A percentile compares a stretch with the other conserved stretches of the same genome.
Conservation (phyloP, 1,284 basidiomycete genomes). For the Ceratobasidium sp. region DNA sequence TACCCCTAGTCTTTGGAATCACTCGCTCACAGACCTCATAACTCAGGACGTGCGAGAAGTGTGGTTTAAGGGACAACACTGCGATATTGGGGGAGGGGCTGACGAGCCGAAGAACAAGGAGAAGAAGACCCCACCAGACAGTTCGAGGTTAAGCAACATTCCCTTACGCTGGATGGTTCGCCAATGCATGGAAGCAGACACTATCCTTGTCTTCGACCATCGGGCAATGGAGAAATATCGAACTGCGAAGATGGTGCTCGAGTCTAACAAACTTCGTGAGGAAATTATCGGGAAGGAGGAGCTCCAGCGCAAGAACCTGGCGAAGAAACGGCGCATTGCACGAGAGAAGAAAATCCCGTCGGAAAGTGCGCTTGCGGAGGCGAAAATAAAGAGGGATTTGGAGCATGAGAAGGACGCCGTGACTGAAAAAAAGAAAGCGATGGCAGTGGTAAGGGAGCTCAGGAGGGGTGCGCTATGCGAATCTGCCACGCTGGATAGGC, state of each 20-base stretch:
- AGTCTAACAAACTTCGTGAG: too few species aligned
- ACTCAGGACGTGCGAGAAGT: conserved; percentile 1
- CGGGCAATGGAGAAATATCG: not conserved
- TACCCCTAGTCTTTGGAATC: conserved; percentile 47
- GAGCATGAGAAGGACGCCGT: not conserved
- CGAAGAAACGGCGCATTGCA: too few species aligned
- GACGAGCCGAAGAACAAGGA: not conserved
- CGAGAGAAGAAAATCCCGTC: not conserved
- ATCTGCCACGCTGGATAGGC: conserved; percentile 11
- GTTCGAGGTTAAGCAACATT: conserved; percentile 26
- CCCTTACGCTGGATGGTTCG: conserved; percentile 43
- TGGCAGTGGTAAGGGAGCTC: too few species aligned
- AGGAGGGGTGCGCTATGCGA: not conserved
- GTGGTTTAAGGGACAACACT: conserved; percentile 38
- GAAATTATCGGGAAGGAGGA: too few species aligned
- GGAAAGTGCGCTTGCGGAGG: too few species aligned
- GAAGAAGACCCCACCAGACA: not conserved
- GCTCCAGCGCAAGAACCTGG: too few species aligned
- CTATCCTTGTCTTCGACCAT: not conserved
- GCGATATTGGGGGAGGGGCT: conserved; percentile 43
- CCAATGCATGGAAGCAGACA: not conserved
- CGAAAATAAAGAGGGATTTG: not conserved
- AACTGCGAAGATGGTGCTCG: not conserved
- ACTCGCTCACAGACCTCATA: not conserved
- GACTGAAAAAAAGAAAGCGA: not conserved